Percentiles rank a stretch among this genome's conserved stretches.
Evolutionary conservation across 345 rosid species (phyloP).

Genomic region (Pseudoturritis turrita): DNA sequence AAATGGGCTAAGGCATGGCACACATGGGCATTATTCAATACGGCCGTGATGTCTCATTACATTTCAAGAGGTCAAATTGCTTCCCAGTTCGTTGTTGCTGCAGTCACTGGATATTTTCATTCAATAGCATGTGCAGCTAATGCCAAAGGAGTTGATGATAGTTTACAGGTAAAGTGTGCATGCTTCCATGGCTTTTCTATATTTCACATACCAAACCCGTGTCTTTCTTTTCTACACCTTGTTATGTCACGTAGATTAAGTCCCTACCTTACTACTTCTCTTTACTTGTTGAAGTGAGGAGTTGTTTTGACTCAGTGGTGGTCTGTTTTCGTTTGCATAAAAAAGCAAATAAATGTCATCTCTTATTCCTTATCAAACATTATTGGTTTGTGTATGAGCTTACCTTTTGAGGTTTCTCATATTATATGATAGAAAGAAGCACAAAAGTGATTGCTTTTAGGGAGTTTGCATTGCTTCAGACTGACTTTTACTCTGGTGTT

Average conservation of each 20-base stretch:
- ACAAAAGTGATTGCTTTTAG: not conserved
- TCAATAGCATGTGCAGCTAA: slow-evolving; percentile 93
- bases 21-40: slow-evolving; percentile 93
- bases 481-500: slow-evolving; percentile 1
- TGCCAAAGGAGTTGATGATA: slow-evolving; percentile 95
- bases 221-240: slow-evolving; percentile 2
- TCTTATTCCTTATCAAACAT: not conserved
- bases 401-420: not conserved
- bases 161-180: slow-evolving; percentile 72
- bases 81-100: slow-evolving; percentile 79
- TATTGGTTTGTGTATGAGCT: not conserved
- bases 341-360: not conserved
- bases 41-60: slow-evolving; percentile 96
- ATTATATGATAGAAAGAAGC: not conserved
- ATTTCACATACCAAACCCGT: not conserved
- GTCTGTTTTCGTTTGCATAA: not conserved
- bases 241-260: not conserved
- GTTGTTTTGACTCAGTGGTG: not conserved
- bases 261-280: not conserved
- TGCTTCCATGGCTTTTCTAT: slow-evolving; percentile 23
- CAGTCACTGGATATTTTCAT: slow-evolving; percentile 98
- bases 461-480: not conserved
- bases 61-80: slow-evolving; percentile 63
- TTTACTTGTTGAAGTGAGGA: slow-evolving; percentile 7
- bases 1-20: slow-evolving; percentile 99